These are phyloP conservation scores for Suillus luteus DNA, from an alignment of 768 basidiomycete genomes.

Conservation along the genomic window DNA sequence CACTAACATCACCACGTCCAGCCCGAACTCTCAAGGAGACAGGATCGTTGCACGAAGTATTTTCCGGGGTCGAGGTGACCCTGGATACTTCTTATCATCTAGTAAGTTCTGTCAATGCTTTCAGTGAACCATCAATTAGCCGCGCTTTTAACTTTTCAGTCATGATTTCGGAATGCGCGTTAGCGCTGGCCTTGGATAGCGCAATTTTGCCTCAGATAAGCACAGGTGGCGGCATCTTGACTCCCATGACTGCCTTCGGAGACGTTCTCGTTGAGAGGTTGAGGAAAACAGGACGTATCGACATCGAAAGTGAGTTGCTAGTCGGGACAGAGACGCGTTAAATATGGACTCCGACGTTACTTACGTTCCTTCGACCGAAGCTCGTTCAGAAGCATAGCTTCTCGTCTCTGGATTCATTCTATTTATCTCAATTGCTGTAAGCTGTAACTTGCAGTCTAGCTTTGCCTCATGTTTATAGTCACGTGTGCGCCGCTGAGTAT, in stretches of 20 bases:
- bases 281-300: constrained; percentile 54
- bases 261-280: constrained; percentile 72
- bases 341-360: neutral
- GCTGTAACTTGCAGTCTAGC: too few relatives aligned
- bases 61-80: constrained; percentile 71
- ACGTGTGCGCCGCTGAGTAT: neutral
- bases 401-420: neutral
- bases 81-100: constrained; percentile 66
- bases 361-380: neutral
- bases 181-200: constrained; percentile 62
- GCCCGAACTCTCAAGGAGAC: constrained; percentile 40
- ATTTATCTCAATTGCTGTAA: neutral
- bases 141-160: constrained; percentile 40
- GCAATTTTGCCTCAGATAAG: constrained; percentile 59
- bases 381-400: too few relatives aligned
- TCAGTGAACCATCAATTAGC: constrained; percentile 3
- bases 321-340: constrained; percentile 14
- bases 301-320: constrained; percentile 55
- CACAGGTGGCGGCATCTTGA: constrained; percentile 75
- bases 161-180: constrained; percentile 78
- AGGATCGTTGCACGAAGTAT: constrained; percentile 56
- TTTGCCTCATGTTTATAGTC: neutral
- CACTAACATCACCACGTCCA: constrained; percentile 71
- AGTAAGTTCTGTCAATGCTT: constrained; percentile 39
- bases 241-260: constrained; percentile 82